Evolutionary conservation across 164 flowering plant species (phyloP).

Genomic region (Echeveria elegans): DNA sequence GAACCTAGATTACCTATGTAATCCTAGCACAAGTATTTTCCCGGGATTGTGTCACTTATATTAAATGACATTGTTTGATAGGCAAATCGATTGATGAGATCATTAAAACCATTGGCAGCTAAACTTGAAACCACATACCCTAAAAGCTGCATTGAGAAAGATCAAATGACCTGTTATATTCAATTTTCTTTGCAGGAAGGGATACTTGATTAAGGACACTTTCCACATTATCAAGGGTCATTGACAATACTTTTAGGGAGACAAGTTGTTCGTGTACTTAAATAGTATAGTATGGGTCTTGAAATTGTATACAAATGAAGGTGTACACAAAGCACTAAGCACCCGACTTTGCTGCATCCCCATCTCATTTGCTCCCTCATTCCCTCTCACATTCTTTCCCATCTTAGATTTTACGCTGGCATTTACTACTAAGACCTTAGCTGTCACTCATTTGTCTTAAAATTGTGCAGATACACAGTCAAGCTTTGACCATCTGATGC

Average conservation of each 20-base stretch:
- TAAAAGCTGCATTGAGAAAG: constrained; percentile 8
- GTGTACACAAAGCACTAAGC: constrained; percentile 4
- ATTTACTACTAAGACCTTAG: neutral
- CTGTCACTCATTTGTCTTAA: neutral
- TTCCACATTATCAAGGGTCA: constrained; percentile 4
- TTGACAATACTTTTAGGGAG: neutral
- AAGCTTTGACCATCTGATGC: neutral
- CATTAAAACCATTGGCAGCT: neutral
- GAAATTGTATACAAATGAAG: neutral
- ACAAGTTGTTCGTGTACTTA: neutral
- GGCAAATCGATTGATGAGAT: neutral
- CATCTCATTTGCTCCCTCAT: neutral
- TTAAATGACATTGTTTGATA: neutral
- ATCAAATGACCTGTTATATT: neutral
- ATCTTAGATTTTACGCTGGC: neutral
- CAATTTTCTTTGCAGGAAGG: neutral
- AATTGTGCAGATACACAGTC: neutral
- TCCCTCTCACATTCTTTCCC: neutral
- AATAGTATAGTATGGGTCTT: neutral
- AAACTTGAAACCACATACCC: neutral
- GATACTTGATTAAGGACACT: neutral
- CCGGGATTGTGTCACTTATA: neutral
- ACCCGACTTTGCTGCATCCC: neutral
- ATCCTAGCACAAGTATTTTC: neutral
- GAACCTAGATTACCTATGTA: neutral